These are phyloP conservation scores for Zymoseptoria pseudotritici DNA, from an alignment of 2,329 filamentous ascomycete species.

Conservation along the genomic window DNA sequence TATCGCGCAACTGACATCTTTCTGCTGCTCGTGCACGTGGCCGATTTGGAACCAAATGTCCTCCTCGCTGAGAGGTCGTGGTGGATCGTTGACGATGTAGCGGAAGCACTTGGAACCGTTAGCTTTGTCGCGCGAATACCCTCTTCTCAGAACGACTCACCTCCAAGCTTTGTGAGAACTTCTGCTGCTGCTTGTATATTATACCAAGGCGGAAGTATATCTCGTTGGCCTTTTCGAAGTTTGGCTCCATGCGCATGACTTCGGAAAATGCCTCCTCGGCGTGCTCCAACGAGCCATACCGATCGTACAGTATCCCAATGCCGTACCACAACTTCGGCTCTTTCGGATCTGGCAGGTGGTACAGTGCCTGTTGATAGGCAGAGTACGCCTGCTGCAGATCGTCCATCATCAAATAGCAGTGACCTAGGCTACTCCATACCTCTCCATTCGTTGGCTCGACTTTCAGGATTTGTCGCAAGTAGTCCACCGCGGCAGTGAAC, in stretches of 20 bases:
- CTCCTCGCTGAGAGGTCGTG: slow-evolving; percentile 86
- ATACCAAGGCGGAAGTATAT: slow-evolving; percentile 99
- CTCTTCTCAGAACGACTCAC: slow-evolving; percentile 41
- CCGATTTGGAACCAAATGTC: slow-evolving; percentile 99
- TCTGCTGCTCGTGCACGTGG: slow-evolving; percentile 97
- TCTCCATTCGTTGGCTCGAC: slow-evolving; percentile 85
- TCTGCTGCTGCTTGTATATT: slow-evolving; percentile 97
- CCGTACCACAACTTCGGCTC: slow-evolving; percentile 98
- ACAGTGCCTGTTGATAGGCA: slow-evolving; percentile 90
- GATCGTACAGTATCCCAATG: slow-evolving; percentile 93
- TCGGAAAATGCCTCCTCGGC: slow-evolving; percentile 97
- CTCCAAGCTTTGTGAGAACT: slow-evolving; percentile 85
- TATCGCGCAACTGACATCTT: slow-evolving; percentile 64
- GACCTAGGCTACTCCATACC: slow-evolving; percentile 94
- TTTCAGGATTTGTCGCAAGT: slow-evolving; percentile 82
- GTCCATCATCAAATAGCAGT: slow-evolving; percentile 98
- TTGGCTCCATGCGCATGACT: slow-evolving; percentile 96
- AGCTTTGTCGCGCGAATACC: slow-evolving; percentile 10
- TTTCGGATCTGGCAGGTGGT: slow-evolving; percentile 90
- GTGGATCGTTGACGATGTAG: slow-evolving; percentile 91
- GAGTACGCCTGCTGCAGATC: slow-evolving; percentile 94
- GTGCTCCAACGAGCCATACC: slow-evolving; percentile 87
- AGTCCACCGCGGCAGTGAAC: slow-evolving; percentile 89
- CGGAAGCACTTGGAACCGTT: slow-evolving; percentile 71
- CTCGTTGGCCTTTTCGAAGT: slow-evolving; percentile 97